Evolutionary conservation across 805 yeast species (phyloP).

Genomic region (Jamesozyma jinghongensis): DNA sequence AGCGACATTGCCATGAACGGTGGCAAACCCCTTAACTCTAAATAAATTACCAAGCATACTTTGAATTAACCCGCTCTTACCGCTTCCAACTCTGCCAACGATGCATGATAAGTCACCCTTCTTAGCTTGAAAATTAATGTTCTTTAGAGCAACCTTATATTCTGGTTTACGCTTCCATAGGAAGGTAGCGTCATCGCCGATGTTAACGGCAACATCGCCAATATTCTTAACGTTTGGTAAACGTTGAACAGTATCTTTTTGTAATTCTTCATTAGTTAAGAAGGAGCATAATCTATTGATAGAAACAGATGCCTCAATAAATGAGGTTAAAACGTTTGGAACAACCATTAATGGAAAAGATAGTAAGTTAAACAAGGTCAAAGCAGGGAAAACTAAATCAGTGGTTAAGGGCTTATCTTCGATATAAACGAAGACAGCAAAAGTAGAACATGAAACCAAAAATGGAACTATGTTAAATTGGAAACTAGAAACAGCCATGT

Average conservation of each 20-base stretch:
- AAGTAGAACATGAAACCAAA: conserved; percentile 81
- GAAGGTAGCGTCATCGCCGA: conserved; percentile 57
- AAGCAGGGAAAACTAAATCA: conserved; percentile 86
- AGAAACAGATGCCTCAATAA: conserved; percentile 86
- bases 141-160: conserved; percentile 56
- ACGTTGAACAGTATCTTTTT: conserved; percentile 55
- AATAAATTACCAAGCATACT: conserved; percentile 76
- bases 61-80: conserved; percentile 77
- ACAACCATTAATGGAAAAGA: conserved; percentile 87
- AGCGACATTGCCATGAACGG: conserved; percentile 69
- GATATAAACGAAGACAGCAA: conserved; percentile 63
- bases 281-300: conserved; percentile 64
- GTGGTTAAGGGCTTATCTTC: conserved; percentile 64
- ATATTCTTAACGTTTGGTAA: conserved; percentile 35
- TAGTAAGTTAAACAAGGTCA: conserved; percentile 77
- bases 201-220: conserved; percentile 61
- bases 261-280: conserved; percentile 70
- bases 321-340: conserved; percentile 79
- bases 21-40: conserved; percentile 63
- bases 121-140: conserved; percentile 52
- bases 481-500: conserved; percentile 61
- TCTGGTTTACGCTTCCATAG: conserved; percentile 69
- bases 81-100: conserved; percentile 85
- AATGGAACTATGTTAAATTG: conserved; percentile 84
- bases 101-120: conserved; percentile 78